phyloP scores from a whole-genome alignment of 2,329 filamentous ascomycete genomes.

The Ophiocordyceps robertsii region DNA sequence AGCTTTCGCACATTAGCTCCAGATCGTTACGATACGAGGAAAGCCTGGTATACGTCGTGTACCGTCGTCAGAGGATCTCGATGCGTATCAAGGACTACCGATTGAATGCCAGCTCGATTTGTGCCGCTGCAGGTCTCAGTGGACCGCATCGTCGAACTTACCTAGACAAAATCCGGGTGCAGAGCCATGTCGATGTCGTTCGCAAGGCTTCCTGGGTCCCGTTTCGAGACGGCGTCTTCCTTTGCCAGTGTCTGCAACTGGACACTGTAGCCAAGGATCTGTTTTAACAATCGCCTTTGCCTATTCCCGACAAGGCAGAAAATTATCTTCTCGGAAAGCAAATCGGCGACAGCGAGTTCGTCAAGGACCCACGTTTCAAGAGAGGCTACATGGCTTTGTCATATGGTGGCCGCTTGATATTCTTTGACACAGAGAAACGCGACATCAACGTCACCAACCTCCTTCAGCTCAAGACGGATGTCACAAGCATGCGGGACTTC shows the following conservation, averaged over 20 bases:
- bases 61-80: background rate
- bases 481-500: background rate
- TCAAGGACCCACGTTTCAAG: background rate
- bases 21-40: background rate
- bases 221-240: slow-evolving; percentile 9
- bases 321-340: background rate
- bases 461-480: background rate
- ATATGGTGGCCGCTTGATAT: background rate
- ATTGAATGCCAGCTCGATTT: slow-evolving; percentile 7
- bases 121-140: background rate
- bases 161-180: background rate
- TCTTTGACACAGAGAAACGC: background rate
- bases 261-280: background rate
- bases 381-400: background rate
- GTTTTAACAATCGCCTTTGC: background rate
- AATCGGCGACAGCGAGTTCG: background rate
- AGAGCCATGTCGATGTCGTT: background rate
- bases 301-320: background rate
- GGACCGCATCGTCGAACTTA: background rate
- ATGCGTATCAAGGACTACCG: background rate
- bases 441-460: background rate
- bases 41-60: background rate
- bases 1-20: background rate
- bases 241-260: background rate
- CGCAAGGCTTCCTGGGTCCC: background rate